Evolutionary conservation across 441 rosid species (phyloP).

Genomic region (Euphorbia schlechtendalii): DNA sequence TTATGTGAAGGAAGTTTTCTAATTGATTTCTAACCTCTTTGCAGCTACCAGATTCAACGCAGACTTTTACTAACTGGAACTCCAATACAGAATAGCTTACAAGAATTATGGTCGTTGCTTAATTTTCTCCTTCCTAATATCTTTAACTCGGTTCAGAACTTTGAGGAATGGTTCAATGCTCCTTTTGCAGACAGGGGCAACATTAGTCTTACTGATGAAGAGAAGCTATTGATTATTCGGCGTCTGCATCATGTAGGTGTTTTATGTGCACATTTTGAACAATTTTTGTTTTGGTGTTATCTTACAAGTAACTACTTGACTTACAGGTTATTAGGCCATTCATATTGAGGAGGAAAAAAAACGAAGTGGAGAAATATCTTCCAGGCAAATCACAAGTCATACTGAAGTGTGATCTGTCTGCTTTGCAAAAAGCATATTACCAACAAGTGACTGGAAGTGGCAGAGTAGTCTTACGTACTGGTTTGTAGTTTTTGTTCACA

Average conservation of each 20-base stretch:
- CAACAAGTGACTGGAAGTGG: constrained; percentile 94
- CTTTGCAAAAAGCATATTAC: constrained; percentile 99
- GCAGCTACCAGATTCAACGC: constrained; percentile 90
- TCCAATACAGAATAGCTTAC: constrained; percentile 98
- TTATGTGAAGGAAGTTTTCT: constrained; percentile 11
- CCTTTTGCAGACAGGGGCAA: constrained; percentile 96
- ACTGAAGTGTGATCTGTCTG: constrained; percentile 95
- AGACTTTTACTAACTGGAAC: constrained; percentile 97
- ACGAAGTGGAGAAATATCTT: constrained; percentile 98
- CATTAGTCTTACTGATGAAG: constrained; percentile 90
- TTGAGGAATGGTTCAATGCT: constrained; percentile 99
- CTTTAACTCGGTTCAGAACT: constrained; percentile 87
- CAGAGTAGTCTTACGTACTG: constrained; percentile 89
- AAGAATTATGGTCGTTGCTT: constrained; percentile 96
- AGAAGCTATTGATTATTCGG: constrained; percentile 84
- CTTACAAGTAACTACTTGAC: constrained; percentile 11
- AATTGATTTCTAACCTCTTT: constrained; percentile 25
- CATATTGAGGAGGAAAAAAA: constrained; percentile 95
- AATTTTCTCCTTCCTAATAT: constrained; percentile 96
- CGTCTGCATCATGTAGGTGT: constrained; percentile 92
- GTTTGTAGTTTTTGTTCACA: constrained; percentile 38
- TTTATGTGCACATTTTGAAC: constrained; percentile 16
- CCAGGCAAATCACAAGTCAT: constrained; percentile 96
- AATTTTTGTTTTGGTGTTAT: constrained; percentile 5
- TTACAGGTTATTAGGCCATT: constrained; percentile 96